Base-by-base conservation (phyloP, 192 early-diverging fungal genomes). In the Coemansia sp. region DNA sequence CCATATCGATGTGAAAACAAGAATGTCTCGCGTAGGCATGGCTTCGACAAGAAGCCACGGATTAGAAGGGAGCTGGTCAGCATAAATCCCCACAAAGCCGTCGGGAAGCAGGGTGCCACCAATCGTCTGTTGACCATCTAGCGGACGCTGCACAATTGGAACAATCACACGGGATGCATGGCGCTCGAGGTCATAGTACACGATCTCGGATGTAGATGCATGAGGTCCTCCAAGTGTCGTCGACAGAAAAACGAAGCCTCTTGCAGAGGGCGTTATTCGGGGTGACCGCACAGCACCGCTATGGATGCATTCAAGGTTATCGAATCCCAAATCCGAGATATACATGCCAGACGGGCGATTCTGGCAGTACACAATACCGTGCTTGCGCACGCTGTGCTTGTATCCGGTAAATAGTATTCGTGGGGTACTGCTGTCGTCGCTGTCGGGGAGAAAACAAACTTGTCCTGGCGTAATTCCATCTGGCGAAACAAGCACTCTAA, bases 51-150 rank as follows among this genome's bases (percentile, higher is more conserved):
- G 59, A 31, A 75, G n/a, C 79, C 80, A 67, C 23, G 73, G 53
- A 30, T 60, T 50, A 41, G 19, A 13, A 14, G 83, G 64, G 5
- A 93, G 80, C 44, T 83, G 81, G 50, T 85, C 83, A 59, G 79
- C 62, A 59, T 87, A 93, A 1, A 93, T 70, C 2, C 92, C 92
- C 3, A 85, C 85, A 68, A 93, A 93, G 11, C 76, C 83, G 6
- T 55, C 71, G 15, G 75, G 65, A 6, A 81, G 59, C 14, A 36
- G 36, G 23, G 68, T 72, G 14, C 66, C 63, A n/a, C 40, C 63
- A 6, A 72, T 11, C 40, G 11, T 59, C 15, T 55, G 59, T 38
- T 61, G 52, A n/a, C 19, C 14, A 9, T 61, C 52, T 2, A 61
- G 40, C 27, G 78, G 65, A 2, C 20, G 27, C n/a, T 14, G 44